A percentile compares a stretch with the other conserved stretches of the same genome.
These are phyloP conservation scores for Cutaneotrichosporon daszewskae DNA, from an alignment of 1,284 basidiomycete genomes.

Conservation along the genomic window DNA sequence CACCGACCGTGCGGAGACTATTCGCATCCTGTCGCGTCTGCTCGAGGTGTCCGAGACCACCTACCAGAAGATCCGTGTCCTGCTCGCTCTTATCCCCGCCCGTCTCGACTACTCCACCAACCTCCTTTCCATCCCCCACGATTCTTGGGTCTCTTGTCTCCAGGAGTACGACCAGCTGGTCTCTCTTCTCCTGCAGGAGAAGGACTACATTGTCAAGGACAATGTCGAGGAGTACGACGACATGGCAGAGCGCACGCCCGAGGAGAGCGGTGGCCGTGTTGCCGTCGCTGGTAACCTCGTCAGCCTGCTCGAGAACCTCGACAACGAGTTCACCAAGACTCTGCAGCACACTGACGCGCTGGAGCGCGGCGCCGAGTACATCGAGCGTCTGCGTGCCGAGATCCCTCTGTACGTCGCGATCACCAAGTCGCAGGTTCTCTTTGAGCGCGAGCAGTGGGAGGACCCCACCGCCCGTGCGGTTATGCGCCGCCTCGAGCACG, in stretches of 20 bases:
- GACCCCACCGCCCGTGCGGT: slow-evolving; percentile 82
- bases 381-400: slow-evolving; percentile 92
- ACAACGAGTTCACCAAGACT: slow-evolving; percentile 98
- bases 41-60: slow-evolving; percentile 74
- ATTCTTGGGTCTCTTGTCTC: slow-evolving; percentile 84
- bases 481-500: slow-evolving; percentile 93
- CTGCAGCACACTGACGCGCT: slow-evolving; percentile 98
- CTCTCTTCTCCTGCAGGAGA: slow-evolving; percentile 58
- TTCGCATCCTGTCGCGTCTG: slow-evolving; percentile 82
- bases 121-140: slow-evolving; percentile 76
- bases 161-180: slow-evolving; percentile 84
- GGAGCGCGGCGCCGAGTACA: slow-evolving; percentile 80
- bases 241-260: slow-evolving; percentile 73
- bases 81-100: slow-evolving; percentile 87
- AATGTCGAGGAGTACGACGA: slow-evolving; percentile 91
- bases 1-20: slow-evolving; percentile 93
- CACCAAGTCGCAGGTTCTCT: slow-evolving; percentile 83
- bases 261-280: slow-evolving; percentile 41
- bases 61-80: slow-evolving; percentile 91
- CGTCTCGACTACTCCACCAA: slow-evolving; percentile 78
- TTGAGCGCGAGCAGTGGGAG: slow-evolving; percentile 68
- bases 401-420: slow-evolving; percentile 90
- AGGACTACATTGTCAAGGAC: slow-evolving; percentile 77
- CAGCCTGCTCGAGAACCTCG: slow-evolving; percentile 90
- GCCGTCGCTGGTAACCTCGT: slow-evolving; percentile 82